These are phyloP conservation scores for Spiraea crenata DNA, from an alignment of 331 rosid genomes.

Conservation along the genomic window DNA sequence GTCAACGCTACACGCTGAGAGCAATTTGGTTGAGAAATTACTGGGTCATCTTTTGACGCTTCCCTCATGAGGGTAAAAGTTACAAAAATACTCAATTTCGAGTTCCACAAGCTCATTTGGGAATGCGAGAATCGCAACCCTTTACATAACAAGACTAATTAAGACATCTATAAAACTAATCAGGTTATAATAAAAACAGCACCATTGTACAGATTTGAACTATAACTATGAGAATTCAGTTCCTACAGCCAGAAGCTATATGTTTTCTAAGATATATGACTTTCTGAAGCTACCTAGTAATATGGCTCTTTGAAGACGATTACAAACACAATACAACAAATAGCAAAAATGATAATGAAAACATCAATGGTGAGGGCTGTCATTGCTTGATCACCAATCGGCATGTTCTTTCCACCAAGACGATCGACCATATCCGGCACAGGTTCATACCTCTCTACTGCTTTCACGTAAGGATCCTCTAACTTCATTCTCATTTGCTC, in stretches of 20 bases:
- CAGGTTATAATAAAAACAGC: no score
- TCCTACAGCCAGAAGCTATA: background rate
- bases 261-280: background rate
- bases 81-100: no score
- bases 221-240: background rate
- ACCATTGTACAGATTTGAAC: no score
- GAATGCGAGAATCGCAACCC: no score
- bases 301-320: constrained; percentile 63
- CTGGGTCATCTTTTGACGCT: background rate
- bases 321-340: constrained; percentile 53
- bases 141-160: no score
- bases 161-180: no score
- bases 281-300: constrained; percentile 20
- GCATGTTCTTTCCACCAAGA: constrained; percentile 72
- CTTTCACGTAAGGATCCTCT: constrained; percentile 66
- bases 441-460: constrained; percentile 40
- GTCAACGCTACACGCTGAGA: background rate
- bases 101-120: no score
- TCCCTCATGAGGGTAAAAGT: no score
- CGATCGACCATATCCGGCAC: constrained; percentile 83
- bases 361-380: constrained; percentile 75
- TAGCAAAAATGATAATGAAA: constrained; percentile 58
- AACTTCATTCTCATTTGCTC: constrained; percentile 67
- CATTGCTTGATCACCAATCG: constrained; percentile 74
- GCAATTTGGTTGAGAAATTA: constrained; percentile 1